phyloP scores from a whole-genome alignment of 495 filamentous ascomycete genomes.

The Neurospora tetrasperma region DNA sequence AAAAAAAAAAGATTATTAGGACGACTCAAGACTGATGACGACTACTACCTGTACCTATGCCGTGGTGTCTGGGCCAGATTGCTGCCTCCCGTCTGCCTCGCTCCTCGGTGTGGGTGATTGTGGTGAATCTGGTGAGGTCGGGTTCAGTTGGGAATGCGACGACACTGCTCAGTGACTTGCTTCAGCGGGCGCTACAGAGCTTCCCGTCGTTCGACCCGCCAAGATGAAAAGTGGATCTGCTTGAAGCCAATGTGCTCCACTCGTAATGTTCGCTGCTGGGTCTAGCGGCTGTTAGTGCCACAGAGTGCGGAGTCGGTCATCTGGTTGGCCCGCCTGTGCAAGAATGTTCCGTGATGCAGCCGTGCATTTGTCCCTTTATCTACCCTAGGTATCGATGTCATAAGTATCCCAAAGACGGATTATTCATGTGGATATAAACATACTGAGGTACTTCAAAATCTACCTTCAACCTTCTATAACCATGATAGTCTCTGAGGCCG shows the following conservation, averaged over 20 bases:
- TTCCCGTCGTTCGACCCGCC: conserved; percentile 1
- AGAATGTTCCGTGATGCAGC: neutral
- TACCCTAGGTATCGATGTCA: too few relatives aligned
- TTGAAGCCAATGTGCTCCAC: neutral
- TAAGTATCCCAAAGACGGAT: too few relatives aligned
- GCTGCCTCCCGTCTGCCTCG: neutral
- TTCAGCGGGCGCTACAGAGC: neutral
- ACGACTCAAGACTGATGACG: neutral
- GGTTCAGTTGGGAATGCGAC: conserved; percentile 14
- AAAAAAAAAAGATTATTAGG: neutral
- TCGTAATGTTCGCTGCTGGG: neutral
- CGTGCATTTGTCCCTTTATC: neutral
- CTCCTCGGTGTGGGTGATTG: neutral
- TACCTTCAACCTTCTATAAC: neutral
- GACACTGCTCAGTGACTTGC: conserved; percentile 1
- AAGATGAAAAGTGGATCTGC: conserved; percentile 1
- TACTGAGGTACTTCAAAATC: neutral
- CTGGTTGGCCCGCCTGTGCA: neutral
- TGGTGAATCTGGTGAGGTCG: conserved; percentile 5
- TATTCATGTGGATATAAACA: neutral
- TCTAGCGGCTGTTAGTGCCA: neutral
- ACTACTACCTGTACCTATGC: neutral
- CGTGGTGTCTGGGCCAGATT: neutral
- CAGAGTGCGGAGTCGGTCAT: neutral
- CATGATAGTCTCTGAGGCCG: neutral